These are phyloP conservation scores for Debaryomycetaceae sp. DNA, from an alignment of 1,139 yeast species.

Conservation along the genomic window DNA sequence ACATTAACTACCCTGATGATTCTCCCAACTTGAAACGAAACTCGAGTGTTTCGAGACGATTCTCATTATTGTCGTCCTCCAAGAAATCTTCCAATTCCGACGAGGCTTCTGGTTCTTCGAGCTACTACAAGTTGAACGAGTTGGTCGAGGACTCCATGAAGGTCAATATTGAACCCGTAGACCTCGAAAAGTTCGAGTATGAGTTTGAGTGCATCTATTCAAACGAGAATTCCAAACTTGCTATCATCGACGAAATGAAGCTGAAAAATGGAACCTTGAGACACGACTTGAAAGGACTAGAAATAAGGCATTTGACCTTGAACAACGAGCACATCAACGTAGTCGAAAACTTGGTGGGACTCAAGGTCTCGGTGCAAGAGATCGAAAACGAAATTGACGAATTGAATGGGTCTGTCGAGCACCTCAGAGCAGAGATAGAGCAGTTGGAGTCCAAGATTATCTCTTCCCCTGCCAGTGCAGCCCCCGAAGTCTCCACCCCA, in stretches of 20 bases:
- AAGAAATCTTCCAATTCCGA: slow-evolving; percentile 12
- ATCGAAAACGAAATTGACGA: slow-evolving; percentile 75
- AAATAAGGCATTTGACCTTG: slow-evolving; percentile 62
- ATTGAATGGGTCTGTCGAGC: slow-evolving; percentile 60
- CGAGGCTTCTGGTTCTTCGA: not conserved
- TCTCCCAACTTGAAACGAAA: slow-evolving; percentile 7
- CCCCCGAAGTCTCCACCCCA: slow-evolving; percentile 3
- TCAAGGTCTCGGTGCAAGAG: slow-evolving; percentile 41
- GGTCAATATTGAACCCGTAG: slow-evolving; percentile 68
- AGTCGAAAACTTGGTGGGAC: slow-evolving; percentile 42
- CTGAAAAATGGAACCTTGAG: slow-evolving; percentile 69
- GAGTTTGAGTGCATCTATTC: slow-evolving; percentile 76
- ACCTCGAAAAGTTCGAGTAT: slow-evolving; percentile 61
- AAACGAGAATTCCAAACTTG: slow-evolving; percentile 62
- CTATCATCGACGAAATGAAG: slow-evolving; percentile 65
- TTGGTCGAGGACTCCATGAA: slow-evolving; percentile 79
- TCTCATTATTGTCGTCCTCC: slow-evolving; percentile 13
- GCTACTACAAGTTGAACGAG: slow-evolving; percentile 60
- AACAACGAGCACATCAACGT: slow-evolving; percentile 68
- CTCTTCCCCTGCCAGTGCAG: slow-evolving; percentile 11
- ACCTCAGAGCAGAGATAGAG: slow-evolving; percentile 50
- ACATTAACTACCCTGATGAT: slow-evolving; percentile 19
- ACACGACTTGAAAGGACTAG: slow-evolving; percentile 70
- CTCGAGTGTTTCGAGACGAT: slow-evolving; percentile 15
- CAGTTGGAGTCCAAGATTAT: slow-evolving; percentile 45